Conservation (phyloP, 1,139 yeast genomes). For the Pichia sp. region DNA sequence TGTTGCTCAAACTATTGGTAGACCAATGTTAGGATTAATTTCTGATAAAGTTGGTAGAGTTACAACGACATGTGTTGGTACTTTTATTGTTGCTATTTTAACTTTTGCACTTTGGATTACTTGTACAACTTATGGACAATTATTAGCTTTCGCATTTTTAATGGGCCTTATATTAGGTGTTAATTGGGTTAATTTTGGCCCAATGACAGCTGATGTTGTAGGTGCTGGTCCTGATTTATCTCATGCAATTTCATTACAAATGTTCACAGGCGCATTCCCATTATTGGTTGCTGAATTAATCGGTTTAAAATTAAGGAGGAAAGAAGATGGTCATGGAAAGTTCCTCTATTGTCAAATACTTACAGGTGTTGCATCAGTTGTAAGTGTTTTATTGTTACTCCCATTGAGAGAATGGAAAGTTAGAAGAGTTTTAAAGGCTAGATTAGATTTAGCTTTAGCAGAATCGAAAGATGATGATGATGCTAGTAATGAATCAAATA, state of each 20-base stretch:
- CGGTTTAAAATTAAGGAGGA: constrained; percentile 36
- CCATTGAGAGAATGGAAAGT: constrained; percentile 37
- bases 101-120: constrained; percentile 44
- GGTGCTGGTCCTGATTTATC: constrained; percentile 29
- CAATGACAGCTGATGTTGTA: constrained; percentile 48
- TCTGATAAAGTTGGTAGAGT: constrained; percentile 56
- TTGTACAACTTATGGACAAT: constrained; percentile 42
- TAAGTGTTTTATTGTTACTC: constrained; percentile 29
- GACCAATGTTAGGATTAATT: constrained; percentile 53
- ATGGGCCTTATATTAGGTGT: constrained; percentile 53
- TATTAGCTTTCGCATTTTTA: constrained; percentile 47
- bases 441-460: constrained; percentile 6
- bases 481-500: background rate
- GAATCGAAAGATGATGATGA: constrained; percentile 3
- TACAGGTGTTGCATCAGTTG: constrained; percentile 43
- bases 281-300: constrained; percentile 37
- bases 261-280: constrained; percentile 27
- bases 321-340: constrained; percentile 32
- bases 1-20: constrained; percentile 57
- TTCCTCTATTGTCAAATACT: constrained; percentile 55
- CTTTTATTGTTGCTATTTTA: constrained; percentile 28
- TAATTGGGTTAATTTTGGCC: constrained; percentile 57
- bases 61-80: constrained; percentile 37
- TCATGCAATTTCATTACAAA: constrained; percentile 30
- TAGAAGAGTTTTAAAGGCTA: constrained; percentile 24